Conservation (phyloP, 192 early-diverging fungal genomes). For the Backusella morwellensis region DNA sequence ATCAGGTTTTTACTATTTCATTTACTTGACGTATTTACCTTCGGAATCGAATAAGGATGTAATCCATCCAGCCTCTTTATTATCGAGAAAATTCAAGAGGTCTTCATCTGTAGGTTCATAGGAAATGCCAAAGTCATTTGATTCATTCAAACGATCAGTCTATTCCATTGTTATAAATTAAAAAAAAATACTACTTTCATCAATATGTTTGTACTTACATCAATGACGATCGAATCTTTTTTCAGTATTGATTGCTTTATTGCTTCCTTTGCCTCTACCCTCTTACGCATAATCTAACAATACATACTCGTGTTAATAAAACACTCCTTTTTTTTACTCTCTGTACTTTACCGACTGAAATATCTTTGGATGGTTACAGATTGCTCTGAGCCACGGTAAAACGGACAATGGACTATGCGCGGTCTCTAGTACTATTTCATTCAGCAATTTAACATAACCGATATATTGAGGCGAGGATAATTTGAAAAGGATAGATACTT, state of each 20-base stretch:
- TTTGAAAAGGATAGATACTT: constrained; percentile 66
- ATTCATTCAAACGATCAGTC: neutral
- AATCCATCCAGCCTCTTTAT: neutral
- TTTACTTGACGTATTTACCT: neutral
- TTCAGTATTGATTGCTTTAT: neutral
- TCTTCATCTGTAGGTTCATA: neutral
- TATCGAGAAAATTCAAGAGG: neutral
- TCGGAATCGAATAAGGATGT: neutral
- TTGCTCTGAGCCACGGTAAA: constrained; percentile 31
- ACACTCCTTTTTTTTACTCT: neutral
- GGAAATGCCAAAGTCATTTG: neutral
- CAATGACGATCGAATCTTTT: neutral
- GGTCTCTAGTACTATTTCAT: neutral
- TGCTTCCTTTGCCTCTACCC: neutral
- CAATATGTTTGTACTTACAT: neutral
- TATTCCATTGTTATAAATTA: neutral
- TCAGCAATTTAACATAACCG: constrained; percentile 43
- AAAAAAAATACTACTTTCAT: neutral
- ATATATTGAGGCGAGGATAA: constrained; percentile 54
- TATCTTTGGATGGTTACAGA: constrained; percentile 69
- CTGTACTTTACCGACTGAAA: constrained; percentile 33
- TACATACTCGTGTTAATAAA: neutral
- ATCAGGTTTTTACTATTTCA: neutral
- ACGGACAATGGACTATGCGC: constrained; percentile 17
- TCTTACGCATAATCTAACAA: neutral